These are phyloP conservation scores for Epichloe sylvatica DNA, from an alignment of 2,329 filamentous ascomycete genomes.

Conservation along the genomic window DNA sequence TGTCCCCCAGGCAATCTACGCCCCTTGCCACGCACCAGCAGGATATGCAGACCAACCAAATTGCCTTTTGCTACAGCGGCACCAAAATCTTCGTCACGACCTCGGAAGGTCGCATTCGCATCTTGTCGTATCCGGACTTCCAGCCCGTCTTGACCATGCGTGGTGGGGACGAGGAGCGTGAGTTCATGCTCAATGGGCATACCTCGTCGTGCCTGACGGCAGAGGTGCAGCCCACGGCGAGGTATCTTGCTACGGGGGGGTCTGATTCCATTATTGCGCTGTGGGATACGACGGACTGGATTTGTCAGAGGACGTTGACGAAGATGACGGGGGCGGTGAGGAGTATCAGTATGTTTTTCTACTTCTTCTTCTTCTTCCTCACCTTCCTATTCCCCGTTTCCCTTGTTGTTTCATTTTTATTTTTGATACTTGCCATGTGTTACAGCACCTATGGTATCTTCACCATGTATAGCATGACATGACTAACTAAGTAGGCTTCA, in stretches of 20 bases:
- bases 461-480: background rate
- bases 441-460: too few species aligned
- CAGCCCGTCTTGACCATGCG: constrained; percentile 38
- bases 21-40: constrained; percentile 47
- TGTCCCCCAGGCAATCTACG: constrained; percentile 45
- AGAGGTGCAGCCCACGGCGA: constrained; percentile 56
- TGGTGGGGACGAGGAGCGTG: constrained; percentile 29
- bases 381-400: background rate
- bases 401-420: background rate
- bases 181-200: constrained; percentile 56
- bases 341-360: constrained; percentile 42
- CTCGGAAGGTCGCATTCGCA: constrained; percentile 54
- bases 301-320: constrained; percentile 57
- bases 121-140: constrained; percentile 53
- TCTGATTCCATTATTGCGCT: constrained; percentile 62
- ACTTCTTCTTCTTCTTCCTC: background rate
- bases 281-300: constrained; percentile 68
- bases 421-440: background rate
- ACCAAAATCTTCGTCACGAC: constrained; percentile 57
- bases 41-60: constrained; percentile 53
- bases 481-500: constrained; percentile 42
- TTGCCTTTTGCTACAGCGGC: constrained; percentile 61
- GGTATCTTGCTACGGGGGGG: constrained; percentile 60
- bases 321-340: constrained; percentile 56
- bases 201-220: constrained; percentile 57